Percentiles rank a stretch among this genome's conserved stretches.
phyloP scores from a whole-genome alignment of 192 early-diverging fungal genomes.

The Backusella macrospora region DNA sequence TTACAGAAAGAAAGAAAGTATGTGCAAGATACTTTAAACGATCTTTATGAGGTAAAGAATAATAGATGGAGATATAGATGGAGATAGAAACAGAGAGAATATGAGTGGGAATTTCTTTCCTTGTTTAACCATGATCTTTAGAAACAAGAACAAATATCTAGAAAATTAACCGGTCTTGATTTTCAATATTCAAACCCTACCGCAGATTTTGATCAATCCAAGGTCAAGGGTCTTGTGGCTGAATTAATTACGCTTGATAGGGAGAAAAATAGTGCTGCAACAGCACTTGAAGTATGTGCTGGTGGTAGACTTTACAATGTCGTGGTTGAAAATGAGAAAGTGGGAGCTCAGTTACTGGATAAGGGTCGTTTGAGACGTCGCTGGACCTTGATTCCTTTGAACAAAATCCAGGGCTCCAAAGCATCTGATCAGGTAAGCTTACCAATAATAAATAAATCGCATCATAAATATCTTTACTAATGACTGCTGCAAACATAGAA shows the following conservation, averaged over 20 bases:
- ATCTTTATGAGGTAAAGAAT: constrained; percentile 43
- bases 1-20: constrained; percentile 38
- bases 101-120: not conserved
- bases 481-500: constrained; percentile 40
- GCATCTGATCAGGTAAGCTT: constrained; percentile 51
- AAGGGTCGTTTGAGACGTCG: constrained; percentile 76
- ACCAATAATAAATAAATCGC: not conserved
- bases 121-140: constrained; percentile 26
- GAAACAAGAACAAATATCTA: constrained; percentile 53
- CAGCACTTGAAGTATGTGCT: constrained; percentile 94
- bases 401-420: constrained; percentile 79
- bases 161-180: constrained; percentile 63
- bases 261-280: constrained; percentile 63
- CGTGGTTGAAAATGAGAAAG: constrained; percentile 87
- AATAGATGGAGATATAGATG: not conserved
- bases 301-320: constrained; percentile 94
- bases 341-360: constrained; percentile 80
- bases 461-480: constrained; percentile 43
- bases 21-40: constrained; percentile 30
- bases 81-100: not conserved
- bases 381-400: constrained; percentile 94
- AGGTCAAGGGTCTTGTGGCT: constrained; percentile 94
- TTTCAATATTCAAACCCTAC: constrained; percentile 86
- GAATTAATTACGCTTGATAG: constrained; percentile 81
- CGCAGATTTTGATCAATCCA: constrained; percentile 84